phyloP scores from a whole-genome alignment of 1,284 basidiomycete genomes.

The Cronartium ribicola region DNA sequence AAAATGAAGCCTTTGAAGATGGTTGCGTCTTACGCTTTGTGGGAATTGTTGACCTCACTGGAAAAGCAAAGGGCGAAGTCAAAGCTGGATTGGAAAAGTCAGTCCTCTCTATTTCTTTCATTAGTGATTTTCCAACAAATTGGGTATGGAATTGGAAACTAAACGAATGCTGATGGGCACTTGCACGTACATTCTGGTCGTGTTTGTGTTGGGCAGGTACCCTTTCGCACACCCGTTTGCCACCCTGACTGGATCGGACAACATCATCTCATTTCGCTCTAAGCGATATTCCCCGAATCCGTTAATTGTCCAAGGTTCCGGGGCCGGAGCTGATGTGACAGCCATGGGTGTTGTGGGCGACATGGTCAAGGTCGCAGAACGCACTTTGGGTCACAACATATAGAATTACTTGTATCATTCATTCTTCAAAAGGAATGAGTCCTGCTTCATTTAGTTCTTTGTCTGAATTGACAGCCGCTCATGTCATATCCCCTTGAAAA shows the following conservation, averaged over 20 bases:
- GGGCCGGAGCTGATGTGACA: constrained; percentile 93
- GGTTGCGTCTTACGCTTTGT: constrained; percentile 86
- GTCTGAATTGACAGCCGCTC: too few species aligned
- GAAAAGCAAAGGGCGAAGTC: constrained; percentile 58
- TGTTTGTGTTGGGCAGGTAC: too few species aligned
- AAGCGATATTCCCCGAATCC: constrained; percentile 70
- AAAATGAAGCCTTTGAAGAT: constrained; percentile 69
- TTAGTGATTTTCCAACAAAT: background rate
- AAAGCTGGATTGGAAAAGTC: constrained; percentile 84
- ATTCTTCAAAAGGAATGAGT: too few species aligned
- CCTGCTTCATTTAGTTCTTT: too few species aligned
- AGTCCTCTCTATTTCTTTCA: constrained; percentile 43
- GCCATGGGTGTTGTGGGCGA: constrained; percentile 95
- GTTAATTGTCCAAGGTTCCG: constrained; percentile 88
- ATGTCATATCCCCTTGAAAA: too few species aligned
- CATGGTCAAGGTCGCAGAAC: constrained; percentile 53
- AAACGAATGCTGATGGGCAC: background rate
- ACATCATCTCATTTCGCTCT: constrained; percentile 96
- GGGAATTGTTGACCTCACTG: constrained; percentile 80
- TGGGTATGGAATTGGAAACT: background rate
- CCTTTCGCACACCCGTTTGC: constrained; percentile 85
- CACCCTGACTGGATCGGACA: constrained; percentile 90
- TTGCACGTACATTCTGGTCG: constrained; percentile 35
- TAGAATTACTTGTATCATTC: too few species aligned
- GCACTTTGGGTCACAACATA: constrained; percentile 48